phyloP scores from a whole-genome alignment of 2,329 filamentous ascomycete genomes.

The Diaporthe nobilis region DNA sequence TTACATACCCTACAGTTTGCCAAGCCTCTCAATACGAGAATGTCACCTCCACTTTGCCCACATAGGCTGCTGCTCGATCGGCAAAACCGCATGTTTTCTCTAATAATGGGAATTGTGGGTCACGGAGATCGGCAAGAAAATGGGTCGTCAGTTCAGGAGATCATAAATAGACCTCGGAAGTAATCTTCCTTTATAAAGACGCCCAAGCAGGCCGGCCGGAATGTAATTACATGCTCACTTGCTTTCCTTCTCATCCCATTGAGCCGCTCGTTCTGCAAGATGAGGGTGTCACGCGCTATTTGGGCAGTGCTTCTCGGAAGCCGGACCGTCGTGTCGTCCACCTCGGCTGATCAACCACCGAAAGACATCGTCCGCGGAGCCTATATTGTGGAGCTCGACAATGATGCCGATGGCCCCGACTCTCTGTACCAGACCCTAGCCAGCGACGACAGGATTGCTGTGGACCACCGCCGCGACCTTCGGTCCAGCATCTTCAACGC shows the following conservation, averaged over 20 bases:
- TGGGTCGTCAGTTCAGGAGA: slow-evolving; percentile 14
- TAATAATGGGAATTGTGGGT: slow-evolving; percentile 12
- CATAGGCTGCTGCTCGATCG: slow-evolving; percentile 9
- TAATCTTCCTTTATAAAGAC: neutral
- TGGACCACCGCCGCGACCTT: slow-evolving; percentile 23
- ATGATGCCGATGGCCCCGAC: neutral
- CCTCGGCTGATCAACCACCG: slow-evolving; percentile 7
- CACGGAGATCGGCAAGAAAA: slow-evolving; percentile 21
- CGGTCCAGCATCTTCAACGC: slow-evolving; percentile 24
- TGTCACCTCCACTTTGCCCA: slow-evolving; percentile 18
- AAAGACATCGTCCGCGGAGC: slow-evolving; percentile 9
- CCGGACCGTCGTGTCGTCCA: slow-evolving; percentile 15
- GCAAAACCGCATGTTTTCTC: slow-evolving; percentile 4
- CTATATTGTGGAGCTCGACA: slow-evolving; percentile 26
- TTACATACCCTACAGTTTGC: neutral
- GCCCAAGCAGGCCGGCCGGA: neutral
- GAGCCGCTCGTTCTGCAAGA: slow-evolving; percentile 7
- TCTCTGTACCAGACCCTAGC: slow-evolving; percentile 7
- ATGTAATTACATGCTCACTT: neutral
- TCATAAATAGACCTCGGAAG: neutral
- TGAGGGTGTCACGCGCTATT: slow-evolving; percentile 22
- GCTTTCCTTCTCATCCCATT: neutral
- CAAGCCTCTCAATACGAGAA: slow-evolving; percentile 25
- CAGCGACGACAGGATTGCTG: slow-evolving; percentile 2
- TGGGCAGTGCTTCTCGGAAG: slow-evolving; percentile 22